Evolutionary conservation across 192 early-diverging fungal genomes (phyloP), one percentile per base, ranked within the genome.

Genomic region (Dissophora globulifera): DNA sequence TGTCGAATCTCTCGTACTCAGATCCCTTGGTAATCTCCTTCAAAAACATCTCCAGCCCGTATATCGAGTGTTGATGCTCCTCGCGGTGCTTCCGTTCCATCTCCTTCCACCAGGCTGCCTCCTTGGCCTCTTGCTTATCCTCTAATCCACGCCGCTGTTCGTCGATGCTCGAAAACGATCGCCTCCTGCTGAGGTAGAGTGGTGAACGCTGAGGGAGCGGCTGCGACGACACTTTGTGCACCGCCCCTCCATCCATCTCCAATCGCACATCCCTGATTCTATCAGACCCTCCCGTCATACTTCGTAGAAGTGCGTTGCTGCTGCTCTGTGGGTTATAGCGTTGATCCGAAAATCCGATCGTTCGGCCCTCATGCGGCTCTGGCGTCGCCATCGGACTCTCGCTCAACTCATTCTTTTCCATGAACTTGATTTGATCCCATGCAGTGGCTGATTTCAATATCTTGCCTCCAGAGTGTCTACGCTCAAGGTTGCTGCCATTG

Each of bases 1-100:
- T 12, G 29, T 76, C 72, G 33, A 67, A 76, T 20, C 51, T 29
- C 40, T 76, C 72, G 40, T 57, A 76, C 11, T 76, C 72, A 31
- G 23, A 35, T 0, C 58, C 72, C 8, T 50, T 40, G 29, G 56
- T 26, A 4, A 76, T 46, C 30, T 67, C 58, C 5, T 13, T 13
- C 42, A 76, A 20, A 59, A 49, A 67, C 25, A 67, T 11, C 43
- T 76, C 62, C 15, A 66, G 52, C 17, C 72, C 63, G 55, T 56
- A 76, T 1, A 51, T 61, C 22, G 64, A 29, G 46, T 76, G 62
- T n/a, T 57, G 29, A 19, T 54, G 47, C 22, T 76, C 72, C 41
- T 76, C 63, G 0, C 51, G 63, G 6, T 67, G 40, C 29, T 62
- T 67, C 1, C 57, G 58, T 16, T 67, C 63, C 45, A 23, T 47